phyloP scores from a whole-genome alignment of 345 rosid species.

The Linum tenue region DNA sequence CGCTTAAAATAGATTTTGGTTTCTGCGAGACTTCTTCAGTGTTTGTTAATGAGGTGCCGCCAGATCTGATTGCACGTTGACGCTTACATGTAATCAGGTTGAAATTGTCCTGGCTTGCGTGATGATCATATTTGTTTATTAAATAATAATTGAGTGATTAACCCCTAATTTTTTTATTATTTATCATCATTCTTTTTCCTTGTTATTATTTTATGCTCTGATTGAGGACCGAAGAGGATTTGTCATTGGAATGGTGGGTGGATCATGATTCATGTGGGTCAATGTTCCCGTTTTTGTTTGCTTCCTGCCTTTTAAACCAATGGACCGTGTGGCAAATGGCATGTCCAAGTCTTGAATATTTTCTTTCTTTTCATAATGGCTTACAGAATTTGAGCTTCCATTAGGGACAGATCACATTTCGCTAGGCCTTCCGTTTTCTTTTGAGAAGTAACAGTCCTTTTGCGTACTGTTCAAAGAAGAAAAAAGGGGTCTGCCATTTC shows the following conservation, averaged over 20 bases:
- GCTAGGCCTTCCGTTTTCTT: too few relatives aligned
- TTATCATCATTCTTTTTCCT: not conserved
- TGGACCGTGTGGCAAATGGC: not conserved
- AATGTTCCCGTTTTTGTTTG: not conserved
- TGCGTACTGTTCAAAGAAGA: not conserved
- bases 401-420: too few relatives aligned
- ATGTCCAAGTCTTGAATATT: not conserved
- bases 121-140: not conserved
- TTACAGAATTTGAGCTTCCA: too few relatives aligned
- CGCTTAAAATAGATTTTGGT: conserved; percentile 11
- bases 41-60: conserved; percentile 37
- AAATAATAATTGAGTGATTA: not conserved
- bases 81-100: conserved; percentile 4
- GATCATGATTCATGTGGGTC: not conserved
- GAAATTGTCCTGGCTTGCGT: not conserved
- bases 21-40: conserved; percentile 17
- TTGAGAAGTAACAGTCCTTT: not conserved
- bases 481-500: not conserved
- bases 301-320: not conserved
- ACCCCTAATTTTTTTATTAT: too few relatives aligned
- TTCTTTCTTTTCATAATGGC: too few relatives aligned
- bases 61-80: conserved; percentile 21
- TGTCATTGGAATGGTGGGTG: not conserved
- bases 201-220: not conserved
- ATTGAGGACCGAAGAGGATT: not conserved